Conservation (phyloP, 108 stramenopile species). For the Cyclotella kingstonii region DNA sequence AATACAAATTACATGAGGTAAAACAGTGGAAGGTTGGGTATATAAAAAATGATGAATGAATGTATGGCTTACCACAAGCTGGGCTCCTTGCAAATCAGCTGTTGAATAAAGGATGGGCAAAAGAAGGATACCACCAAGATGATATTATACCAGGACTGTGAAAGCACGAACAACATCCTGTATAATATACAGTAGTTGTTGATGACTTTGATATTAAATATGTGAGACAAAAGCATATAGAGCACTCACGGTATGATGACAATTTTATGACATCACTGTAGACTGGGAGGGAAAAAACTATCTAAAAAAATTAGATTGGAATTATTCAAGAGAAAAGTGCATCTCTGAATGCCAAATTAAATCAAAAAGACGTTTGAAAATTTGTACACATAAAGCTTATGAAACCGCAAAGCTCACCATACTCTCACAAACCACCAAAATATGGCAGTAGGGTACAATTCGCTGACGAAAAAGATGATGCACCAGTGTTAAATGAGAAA, state of each 20-base stretch:
- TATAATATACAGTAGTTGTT: background rate
- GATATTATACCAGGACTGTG: background rate
- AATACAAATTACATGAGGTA: background rate
- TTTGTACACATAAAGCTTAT: no score
- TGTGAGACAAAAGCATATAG: background rate
- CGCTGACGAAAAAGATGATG: background rate
- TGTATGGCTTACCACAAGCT: constrained; percentile 3
- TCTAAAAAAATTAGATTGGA: no score
- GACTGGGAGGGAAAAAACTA: background rate
- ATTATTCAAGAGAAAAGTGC: background rate
- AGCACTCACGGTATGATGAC: background rate
- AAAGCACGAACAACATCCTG: background rate
- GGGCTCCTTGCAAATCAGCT: background rate
- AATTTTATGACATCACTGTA: background rate
- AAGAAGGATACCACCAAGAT: background rate
- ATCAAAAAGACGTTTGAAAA: background rate
- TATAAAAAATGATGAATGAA: background rate
- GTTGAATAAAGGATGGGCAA: background rate
- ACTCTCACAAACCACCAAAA: no score
- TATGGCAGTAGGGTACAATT: background rate
- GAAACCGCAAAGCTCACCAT: no score
- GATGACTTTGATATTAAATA: constrained; percentile 3
- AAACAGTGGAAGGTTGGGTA: background rate
- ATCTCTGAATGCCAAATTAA: constrained; percentile 1
- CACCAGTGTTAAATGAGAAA: background rate